Evolutionary conservation across 129 eudicot genomes (phyloP), one percentile per base, ranked within the genome.

Genomic region (Chrysanthemum lavandulifolium): DNA sequence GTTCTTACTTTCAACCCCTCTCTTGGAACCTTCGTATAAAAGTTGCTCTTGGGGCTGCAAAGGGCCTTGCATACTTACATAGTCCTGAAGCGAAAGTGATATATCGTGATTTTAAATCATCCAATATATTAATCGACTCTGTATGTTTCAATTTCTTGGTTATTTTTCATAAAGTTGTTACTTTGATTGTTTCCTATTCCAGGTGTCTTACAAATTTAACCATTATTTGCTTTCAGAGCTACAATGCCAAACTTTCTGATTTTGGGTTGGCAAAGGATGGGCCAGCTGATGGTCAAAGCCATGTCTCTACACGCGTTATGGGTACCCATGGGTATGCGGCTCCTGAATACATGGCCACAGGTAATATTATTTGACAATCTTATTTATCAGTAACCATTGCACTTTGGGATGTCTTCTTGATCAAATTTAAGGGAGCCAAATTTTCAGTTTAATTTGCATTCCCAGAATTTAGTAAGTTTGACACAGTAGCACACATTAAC

Each of bases 321-420:
- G 98, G 98, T 68, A 93, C 98, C 69, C 88, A 93, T 74, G 98
- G 98, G 25, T 92, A 92, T 76, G 98, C 98, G 58, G 98, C 98
- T 57, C 98, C 96, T 10, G 96, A 93, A 81, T 93, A 93, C 75
- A 84, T 86, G 87, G 90, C 89, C 63, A 91, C 97, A 74, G 96
- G 97, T 91, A 82, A 25, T 56, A 49, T 60, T 68, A 11, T 69
- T n/a, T 13, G 19, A 1, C 62, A 57, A 59, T 21, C 31, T 59
- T 21, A 18, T 21, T 21, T 59, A 29, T 11, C 0, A 10, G 5
- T 27, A 5, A 62, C 19, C 10, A 56, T 16, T 56, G 4, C 61
- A 56, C 19, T 1, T 2, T 59, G 64, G 64, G 64, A 59, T 9
- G 14, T 59, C 3, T 23, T 59, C 15, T 21, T 2, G 40, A 59